Evolutionary conservation across 2,329 filamentous ascomycete species (phyloP).

Genomic region (Ascomycota sp.): DNA sequence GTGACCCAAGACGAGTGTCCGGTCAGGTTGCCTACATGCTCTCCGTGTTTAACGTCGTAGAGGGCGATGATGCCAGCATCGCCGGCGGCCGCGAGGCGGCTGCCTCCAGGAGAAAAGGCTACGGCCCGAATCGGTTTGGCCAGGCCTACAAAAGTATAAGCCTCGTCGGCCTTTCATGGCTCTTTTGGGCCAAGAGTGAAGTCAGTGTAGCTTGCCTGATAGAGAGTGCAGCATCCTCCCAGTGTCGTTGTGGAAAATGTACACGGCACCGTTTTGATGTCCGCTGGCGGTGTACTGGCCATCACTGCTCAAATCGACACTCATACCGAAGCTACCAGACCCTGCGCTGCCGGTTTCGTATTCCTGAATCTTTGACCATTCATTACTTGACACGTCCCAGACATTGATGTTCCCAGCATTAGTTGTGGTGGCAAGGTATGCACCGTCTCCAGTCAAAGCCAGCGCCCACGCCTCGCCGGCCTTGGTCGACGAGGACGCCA

Average conservation of each 20-base stretch:
- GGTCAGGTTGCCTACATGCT: constrained; percentile 70
- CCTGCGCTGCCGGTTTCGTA: constrained; percentile 56
- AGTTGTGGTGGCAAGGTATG: constrained; percentile 69
- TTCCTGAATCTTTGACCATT: constrained; percentile 46
- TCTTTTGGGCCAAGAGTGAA: neutral
- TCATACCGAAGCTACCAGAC: constrained; percentile 77
- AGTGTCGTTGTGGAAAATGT: constrained; percentile 87
- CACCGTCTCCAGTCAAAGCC: constrained; percentile 64
- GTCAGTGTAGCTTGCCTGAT: constrained; percentile 33
- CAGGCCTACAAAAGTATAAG: constrained; percentile 33
- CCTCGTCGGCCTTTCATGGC: neutral
- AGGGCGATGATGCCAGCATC: constrained; percentile 76
- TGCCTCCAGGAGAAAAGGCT: constrained; percentile 71
- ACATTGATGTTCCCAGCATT: constrained; percentile 78
- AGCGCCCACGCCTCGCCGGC: constrained; percentile 72
- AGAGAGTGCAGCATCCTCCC: constrained; percentile 72
- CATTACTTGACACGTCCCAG: constrained; percentile 47
- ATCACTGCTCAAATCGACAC: constrained; percentile 61
- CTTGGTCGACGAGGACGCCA: constrained; percentile 25
- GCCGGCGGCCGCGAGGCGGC: constrained; percentile 70
- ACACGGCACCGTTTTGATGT: constrained; percentile 79
- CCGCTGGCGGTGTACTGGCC: constrained; percentile 77
- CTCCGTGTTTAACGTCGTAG: constrained; percentile 81
- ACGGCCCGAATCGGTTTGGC: constrained; percentile 72
- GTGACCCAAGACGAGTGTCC: constrained; percentile 79